Conservation (phyloP, 2,329 filamentous ascomycete genomes). For the Boeremia lycopersici region DNA sequence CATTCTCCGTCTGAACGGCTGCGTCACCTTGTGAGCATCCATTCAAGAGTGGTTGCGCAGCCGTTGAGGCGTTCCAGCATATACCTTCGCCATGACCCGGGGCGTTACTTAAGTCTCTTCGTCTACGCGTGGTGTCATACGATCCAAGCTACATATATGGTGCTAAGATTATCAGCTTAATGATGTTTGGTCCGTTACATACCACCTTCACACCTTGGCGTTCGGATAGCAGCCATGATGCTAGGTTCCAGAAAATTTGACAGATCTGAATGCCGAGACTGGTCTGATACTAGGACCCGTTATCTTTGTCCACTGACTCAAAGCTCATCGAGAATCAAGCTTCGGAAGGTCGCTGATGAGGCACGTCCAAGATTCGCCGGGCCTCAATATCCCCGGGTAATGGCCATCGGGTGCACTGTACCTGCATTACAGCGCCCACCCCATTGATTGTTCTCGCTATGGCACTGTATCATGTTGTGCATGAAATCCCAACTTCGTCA, state of each 20-base stretch:
- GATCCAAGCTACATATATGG: background rate
- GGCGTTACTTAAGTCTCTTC: background rate
- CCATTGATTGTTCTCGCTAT: background rate
- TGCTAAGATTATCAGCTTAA: background rate
- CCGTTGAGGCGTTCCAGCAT: background rate
- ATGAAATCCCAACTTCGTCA: background rate
- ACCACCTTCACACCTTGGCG: background rate
- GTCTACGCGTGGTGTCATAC: background rate
- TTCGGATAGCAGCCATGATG: background rate
- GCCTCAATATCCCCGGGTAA: background rate
- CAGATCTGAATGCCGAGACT: background rate
- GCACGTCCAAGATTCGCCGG: no score
- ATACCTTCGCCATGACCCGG: background rate
- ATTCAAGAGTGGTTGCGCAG: background rate
- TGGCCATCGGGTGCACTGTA: background rate
- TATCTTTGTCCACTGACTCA: background rate
- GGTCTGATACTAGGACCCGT: background rate
- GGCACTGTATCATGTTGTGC: slow-evolving; percentile 4
- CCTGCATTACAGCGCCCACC: background rate
- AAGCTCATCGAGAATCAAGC: no score
- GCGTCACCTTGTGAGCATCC: background rate
- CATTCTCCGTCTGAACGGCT: background rate
- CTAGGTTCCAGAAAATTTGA: background rate
- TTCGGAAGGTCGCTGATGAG: background rate
- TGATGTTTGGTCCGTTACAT: background rate